Base-by-base conservation (phyloP, 768 basidiomycete genomes). In the Mycena leptocephala region DNA sequence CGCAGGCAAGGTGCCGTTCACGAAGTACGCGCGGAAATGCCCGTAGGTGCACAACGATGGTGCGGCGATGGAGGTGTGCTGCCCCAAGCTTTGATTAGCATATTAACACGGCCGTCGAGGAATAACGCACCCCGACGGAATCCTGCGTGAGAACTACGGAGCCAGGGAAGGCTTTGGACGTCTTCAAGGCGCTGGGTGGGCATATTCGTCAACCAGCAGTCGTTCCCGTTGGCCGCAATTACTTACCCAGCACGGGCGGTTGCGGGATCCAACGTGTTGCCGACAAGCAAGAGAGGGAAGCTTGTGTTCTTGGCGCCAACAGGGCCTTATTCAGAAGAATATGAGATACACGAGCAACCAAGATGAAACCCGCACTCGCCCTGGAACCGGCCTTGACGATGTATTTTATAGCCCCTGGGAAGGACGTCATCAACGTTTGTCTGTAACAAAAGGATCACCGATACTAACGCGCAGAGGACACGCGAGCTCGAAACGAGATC, bases 271-370 rank as follows among this genome's bases (percentile, higher is more conserved):
- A 70, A 43, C 11, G 80, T 81, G 62, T 79, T 81, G 11, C 81
- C 80, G 35, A 81, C 78, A 13, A 81, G 24, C 32, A 81, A 70
- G 18, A 81, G 28, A 20, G 81, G 81, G 70, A 76, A 76, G 76
- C 80, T 80, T n/a, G n/a, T n/a, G n/a, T n/a, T n/a, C n/a, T n/a
- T n/a, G n/a, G n/a, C n/a, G n/a, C n/a, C n/a, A n/a, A 80, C 73
- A 4, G 79, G 74, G 24, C 80, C 80, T 80, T n/a, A n/a, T n/a
- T n/a, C n/a, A n/a, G 72, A 16, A 11, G 69, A 30, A 24, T 33
- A 46, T 43, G 32, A 70, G 39, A 32, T 59, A 20, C 2, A 5
- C 1, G 24, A 68, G 24, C 1, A 35, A 22, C 5, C 58, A 46
- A 48, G 20, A 24, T 22, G 32, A 32, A 24, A 5, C 32, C 9